phyloP scores from a whole-genome alignment of 306 rosid species.

The Boehmeria nivea region DNA sequence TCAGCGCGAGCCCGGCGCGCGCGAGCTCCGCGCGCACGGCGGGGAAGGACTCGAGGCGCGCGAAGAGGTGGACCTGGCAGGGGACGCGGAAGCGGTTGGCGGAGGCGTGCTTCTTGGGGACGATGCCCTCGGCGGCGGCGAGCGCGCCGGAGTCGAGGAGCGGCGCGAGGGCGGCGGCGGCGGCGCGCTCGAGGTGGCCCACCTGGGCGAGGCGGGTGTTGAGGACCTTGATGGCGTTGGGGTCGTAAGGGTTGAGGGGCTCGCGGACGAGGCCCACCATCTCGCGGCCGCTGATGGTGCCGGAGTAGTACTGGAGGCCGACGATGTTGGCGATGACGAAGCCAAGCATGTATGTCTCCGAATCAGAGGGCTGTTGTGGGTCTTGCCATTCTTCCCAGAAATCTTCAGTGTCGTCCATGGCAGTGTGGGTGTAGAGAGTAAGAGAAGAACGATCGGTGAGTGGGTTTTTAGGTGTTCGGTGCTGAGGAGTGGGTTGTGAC shows the following conservation, averaged over 20 bases:
- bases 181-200: slow-evolving; percentile 55
- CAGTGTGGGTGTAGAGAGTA: no score
- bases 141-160: slow-evolving; percentile 42
- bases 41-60: slow-evolving; percentile 22
- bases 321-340: slow-evolving; percentile 60
- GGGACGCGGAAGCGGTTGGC: slow-evolving; percentile 32
- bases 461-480: no score
- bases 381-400: slow-evolving; percentile 17
- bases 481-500: not conserved
- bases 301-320: slow-evolving; percentile 46
- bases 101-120: slow-evolving; percentile 33
- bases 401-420: no score
- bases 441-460: no score
- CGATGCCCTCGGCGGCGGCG: slow-evolving; percentile 48
- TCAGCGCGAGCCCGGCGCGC: slow-evolving; percentile 35
- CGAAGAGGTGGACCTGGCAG: slow-evolving; percentile 64
- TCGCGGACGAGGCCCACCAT: slow-evolving; percentile 68
- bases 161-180: slow-evolving; percentile 51
- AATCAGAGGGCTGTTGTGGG: slow-evolving; percentile 18
- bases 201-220: slow-evolving; percentile 44
- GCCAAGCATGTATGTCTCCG: slow-evolving; percentile 46
- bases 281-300: slow-evolving; percentile 53
- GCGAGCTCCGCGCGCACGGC: slow-evolving; percentile 21
- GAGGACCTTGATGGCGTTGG: slow-evolving; percentile 62
- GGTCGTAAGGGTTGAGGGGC: slow-evolving; percentile 51